Evolutionary conservation across 305 asterid genomes (phyloP).

Genomic region (Fraxinus baroniana): DNA sequence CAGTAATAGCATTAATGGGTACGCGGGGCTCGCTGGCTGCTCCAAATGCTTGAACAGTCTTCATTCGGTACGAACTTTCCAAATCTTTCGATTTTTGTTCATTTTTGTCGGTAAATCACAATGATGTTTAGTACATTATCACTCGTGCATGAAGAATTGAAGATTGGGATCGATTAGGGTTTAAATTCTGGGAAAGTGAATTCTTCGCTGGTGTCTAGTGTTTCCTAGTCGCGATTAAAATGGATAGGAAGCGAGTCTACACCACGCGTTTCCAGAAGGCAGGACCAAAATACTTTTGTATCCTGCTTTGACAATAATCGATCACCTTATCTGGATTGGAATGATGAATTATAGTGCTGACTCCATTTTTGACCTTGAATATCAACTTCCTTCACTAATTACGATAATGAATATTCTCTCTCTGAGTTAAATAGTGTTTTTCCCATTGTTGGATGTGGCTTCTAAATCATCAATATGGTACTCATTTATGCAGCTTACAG

Average conservation of each 20-base stretch:
- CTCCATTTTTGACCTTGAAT: not conserved
- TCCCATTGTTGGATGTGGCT: not conserved
- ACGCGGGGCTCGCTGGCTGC: constrained; percentile 59
- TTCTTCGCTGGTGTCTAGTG: not conserved
- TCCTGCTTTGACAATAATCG: too few species aligned
- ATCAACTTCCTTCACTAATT: too few species aligned
- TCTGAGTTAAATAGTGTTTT: too few species aligned
- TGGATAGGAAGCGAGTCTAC: not conserved
- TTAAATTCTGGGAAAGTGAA: constrained; percentile 19
- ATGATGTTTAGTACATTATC: not conserved
- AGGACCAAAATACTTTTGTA: not conserved
- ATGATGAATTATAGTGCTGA: not conserved
- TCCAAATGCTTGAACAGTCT: constrained; percentile 71
- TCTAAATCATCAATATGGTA: not conserved
- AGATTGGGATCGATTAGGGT: not conserved
- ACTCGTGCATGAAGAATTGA: not conserved
- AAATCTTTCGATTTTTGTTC: not conserved
- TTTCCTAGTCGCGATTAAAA: not conserved
- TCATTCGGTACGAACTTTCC: constrained; percentile 36
- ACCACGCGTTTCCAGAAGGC: not conserved
- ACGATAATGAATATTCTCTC: too few species aligned
- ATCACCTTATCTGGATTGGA: too few species aligned
- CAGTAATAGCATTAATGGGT: constrained; percentile 29
- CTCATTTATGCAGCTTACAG: constrained; percentile 55
- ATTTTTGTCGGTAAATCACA: not conserved